These are phyloP conservation scores for Blastobotrys malaysiensis DNA, from an alignment of 1,139 yeast genomes.

Conservation along the genomic window DNA sequence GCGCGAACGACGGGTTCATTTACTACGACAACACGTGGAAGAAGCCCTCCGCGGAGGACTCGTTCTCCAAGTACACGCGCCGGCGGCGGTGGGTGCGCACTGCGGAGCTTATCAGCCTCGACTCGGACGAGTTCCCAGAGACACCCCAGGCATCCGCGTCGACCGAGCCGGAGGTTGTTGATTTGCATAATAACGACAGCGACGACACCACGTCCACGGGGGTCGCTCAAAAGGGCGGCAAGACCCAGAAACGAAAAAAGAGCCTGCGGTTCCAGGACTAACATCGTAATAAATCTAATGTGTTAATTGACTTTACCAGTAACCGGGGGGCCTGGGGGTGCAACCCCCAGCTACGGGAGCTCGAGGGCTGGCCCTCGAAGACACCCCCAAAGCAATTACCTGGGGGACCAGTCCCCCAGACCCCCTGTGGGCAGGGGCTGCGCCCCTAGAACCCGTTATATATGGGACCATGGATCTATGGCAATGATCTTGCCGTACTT, in stretches of 20 bases:
- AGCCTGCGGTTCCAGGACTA: slow-evolving; percentile 11
- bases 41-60: slow-evolving; percentile 80
- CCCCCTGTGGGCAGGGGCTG: too few species aligned
- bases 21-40: slow-evolving; percentile 94
- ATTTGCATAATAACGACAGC: not conserved
- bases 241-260: slow-evolving; percentile 5
- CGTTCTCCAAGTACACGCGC: slow-evolving; percentile 86
- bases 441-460: too few species aligned
- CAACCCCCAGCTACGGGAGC: too few species aligned
- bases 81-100: slow-evolving; percentile 94
- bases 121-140: slow-evolving; percentile 5
- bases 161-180: not conserved
- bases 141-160: not conserved
- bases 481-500: slow-evolving; percentile 35
- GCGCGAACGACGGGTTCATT: slow-evolving; percentile 76
- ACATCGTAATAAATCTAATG: slow-evolving; percentile 1
- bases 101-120: slow-evolving; percentile 62
- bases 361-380: too few species aligned
- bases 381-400: too few species aligned
- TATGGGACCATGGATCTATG: slow-evolving; percentile 37
- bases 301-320: not conserved
- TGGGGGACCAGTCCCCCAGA: too few species aligned
- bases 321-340: too few species aligned
- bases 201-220: not conserved
- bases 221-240: not conserved